These are phyloP conservation scores for Talaromyces sp. DNA, from an alignment of 2,329 filamentous ascomycete genomes.

Conservation along the genomic window DNA sequence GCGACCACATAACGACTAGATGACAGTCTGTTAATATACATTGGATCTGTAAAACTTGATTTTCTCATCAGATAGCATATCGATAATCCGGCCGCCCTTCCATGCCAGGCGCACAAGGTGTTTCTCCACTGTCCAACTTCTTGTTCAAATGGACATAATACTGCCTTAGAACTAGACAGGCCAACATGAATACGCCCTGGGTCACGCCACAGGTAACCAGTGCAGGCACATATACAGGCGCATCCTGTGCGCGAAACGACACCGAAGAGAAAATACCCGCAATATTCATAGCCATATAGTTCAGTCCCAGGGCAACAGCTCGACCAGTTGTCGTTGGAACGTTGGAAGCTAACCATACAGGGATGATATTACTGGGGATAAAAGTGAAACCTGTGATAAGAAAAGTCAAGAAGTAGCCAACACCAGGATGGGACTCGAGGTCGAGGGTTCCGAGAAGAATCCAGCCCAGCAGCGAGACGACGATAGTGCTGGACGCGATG, in stretches of 20 bases:
- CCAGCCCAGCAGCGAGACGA: constrained; percentile 9
- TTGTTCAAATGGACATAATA: background rate
- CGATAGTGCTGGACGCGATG: background rate
- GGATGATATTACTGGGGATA: constrained; percentile 1
- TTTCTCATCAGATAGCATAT: background rate
- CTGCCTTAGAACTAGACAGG: constrained; percentile 1
- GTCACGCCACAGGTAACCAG: constrained; percentile 3
- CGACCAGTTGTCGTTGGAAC: background rate
- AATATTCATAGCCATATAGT: constrained; percentile 3
- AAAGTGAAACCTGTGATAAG: constrained; percentile 3
- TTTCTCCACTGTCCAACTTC: background rate
- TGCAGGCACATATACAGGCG: constrained; percentile 6
- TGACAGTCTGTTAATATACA: no score
- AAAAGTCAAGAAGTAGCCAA: constrained; percentile 7
- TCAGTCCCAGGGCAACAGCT: constrained; percentile 4
- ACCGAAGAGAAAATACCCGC: constrained; percentile 1
- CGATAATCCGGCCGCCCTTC: background rate
- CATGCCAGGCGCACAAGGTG: background rate
- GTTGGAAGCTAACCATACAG: constrained; percentile 3
- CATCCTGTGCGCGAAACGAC: constrained; percentile 1
- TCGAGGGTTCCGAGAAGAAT: constrained; percentile 3
- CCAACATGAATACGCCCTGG: constrained; percentile 3
- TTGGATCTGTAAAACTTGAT: background rate
- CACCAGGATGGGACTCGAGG: background rate
- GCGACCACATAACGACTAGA: no score